Evolutionary conservation across 805 yeast species (phyloP), one percentile per base, ranked within the genome.

Genomic region (Starmerella vaccinii): DNA sequence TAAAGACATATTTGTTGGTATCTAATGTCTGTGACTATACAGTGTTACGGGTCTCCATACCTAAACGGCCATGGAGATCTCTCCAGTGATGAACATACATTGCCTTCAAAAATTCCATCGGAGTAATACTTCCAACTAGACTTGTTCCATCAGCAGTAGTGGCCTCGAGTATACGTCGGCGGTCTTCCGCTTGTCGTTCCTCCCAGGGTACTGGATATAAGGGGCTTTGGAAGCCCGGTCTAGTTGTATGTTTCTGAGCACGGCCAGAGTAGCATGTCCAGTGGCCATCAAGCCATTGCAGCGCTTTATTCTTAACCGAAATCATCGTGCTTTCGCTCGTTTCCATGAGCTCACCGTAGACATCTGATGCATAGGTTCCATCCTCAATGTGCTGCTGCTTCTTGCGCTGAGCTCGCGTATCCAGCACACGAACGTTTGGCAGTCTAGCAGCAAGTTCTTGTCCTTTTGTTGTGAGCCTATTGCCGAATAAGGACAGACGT

Each of bases 401-500:
- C 24, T 26, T 41, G 32, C 30, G 32, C 34, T 55, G 55, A 12
- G 47, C 37, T 8, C 62, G 50, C 38, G 60, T 18, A 38, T 60
- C 63, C 10, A 60, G 53, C 15, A 55, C 53, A 42, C 59, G 50
- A 29, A 50, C 2, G 21, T 24, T 27, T 19, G 53, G 35, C 38
- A 51, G 48, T 34, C 19, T 13, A 12, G 35, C 30, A 35, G 54
- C 47, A n/a, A 55, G 47, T 39, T 23, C n/a, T 21, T 34, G 43
- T 5, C 52, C 53, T 5, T 33, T 40, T 8, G 27, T 12, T 2
- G 22, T 39, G 9, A 60, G 29, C 6, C 49, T 29, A 47, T 59
- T 60, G 26, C 59, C 55, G 32, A 48, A 57, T 19, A 60, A 35
- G 3, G 60, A 55, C 13, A 60, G 50, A 19, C 60, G 54, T 23